Evolutionary conservation across 1,284 basidiomycete species (phyloP), one percentile per base, ranked within the genome.

Genomic region (Microbotryomycetes sp.): DNA sequence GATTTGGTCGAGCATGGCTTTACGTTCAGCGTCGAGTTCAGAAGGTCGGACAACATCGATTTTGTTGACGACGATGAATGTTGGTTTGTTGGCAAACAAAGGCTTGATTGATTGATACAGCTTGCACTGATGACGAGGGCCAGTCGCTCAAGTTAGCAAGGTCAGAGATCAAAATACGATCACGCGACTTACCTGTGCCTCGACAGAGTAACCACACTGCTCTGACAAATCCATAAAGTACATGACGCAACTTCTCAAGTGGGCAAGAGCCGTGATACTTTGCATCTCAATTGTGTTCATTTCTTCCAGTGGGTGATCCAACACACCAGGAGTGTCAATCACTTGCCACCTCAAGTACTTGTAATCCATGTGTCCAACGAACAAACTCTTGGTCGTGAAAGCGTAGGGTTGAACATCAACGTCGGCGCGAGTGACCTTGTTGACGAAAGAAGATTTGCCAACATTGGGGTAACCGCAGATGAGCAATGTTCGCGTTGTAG

Each of bases 231-330:
- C 93, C 90, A 97, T 94, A 75, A 97, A 97, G 79, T 96, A 97
- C 73, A 97, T 78, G 15, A 96, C 82, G 71, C 89, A 92, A 67
- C 86, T 85, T 77, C 93, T 89, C 49, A 97, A 78, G 78, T 97
- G 93, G 3, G 92, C 92, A 66, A 97, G 81, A 7, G 92, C 93
- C 46, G 92, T 97, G 76, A 97, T 93, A 72, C 89, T 92, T 80
- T 97, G 92, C 92, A 97, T 97, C 79, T 97, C 93, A 71, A 97
- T 97, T 63, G 92, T 96, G 81, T 96, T 96, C 93, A 97, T 96
- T 64, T 97, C 92, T 77, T 97, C 92, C 49, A 97, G 81, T 2
- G 92, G 92, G 76, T 94, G 91, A 74, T 90, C 89, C 70, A 94
- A 81, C 62, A 94, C 86, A 65, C 92, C 92, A 14, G 92, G 91